Conservation (phyloP, 2,329 filamentous ascomycete genomes). For the Microcera coccophila region DNA sequence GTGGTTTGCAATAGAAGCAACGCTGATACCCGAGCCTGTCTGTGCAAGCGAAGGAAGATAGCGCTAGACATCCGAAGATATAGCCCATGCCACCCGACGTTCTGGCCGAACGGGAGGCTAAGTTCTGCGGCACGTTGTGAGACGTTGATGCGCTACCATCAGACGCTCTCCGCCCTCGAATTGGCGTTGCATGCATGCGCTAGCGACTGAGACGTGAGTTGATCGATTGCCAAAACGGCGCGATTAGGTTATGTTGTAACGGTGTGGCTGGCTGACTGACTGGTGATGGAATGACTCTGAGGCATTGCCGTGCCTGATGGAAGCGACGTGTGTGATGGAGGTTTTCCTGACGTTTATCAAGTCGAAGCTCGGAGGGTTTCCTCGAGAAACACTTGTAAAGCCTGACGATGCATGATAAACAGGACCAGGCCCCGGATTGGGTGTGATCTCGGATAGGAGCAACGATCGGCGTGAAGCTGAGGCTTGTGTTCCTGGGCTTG, state of each 20-base stretch:
- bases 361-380: too few species aligned
- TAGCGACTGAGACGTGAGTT: not conserved
- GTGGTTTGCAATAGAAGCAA: constrained; percentile 13
- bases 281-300: not conserved
- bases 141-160: not conserved
- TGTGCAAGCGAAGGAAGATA: not conserved
- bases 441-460: not conserved
- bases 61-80: not conserved
- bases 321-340: too few species aligned
- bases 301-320: not conserved
- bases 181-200: not conserved
- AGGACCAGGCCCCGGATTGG: constrained; percentile 1
- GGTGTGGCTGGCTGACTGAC: not conserved
- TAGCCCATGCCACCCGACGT: not conserved
- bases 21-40: not conserved
- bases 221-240: not conserved
- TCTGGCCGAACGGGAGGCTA: not conserved
- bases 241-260: not conserved
- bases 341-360: too few species aligned
- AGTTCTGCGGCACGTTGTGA: not conserved
- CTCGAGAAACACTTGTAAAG: too few species aligned
- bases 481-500: not conserved
- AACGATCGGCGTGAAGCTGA: not conserved
- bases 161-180: not conserved
- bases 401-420: constrained; percentile 5